Conservation (phyloP, 75 land plant genomes). For the Cupressus sempervirens region DNA sequence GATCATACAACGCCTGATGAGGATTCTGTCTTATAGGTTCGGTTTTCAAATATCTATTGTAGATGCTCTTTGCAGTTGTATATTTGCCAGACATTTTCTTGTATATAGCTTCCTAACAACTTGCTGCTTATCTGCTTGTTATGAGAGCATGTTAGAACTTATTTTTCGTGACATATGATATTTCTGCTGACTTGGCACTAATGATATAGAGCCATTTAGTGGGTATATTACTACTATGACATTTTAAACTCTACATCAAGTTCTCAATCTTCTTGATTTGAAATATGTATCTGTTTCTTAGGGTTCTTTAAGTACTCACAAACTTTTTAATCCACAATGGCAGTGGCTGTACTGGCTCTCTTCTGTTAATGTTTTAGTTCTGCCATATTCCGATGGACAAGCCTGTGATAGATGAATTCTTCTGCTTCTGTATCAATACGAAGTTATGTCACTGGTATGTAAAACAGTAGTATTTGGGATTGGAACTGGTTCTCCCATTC, state of each 20-base stretch:
- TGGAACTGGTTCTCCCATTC: background rate
- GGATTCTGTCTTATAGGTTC: background rate
- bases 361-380: background rate
- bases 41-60: background rate
- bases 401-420: background rate
- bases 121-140: background rate
- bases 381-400: background rate
- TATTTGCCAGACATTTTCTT: background rate
- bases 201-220: background rate
- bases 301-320: background rate
- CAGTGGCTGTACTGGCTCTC: background rate
- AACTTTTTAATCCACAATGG: background rate
- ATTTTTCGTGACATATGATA: background rate
- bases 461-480: background rate
- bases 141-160: background rate
- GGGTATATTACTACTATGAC: background rate
- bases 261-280: background rate
- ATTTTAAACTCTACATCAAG: background rate
- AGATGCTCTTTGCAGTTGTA: background rate
- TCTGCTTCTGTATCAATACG: background rate
- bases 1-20: background rate
- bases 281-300: background rate
- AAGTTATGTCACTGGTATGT: background rate
- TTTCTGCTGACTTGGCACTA: background rate
- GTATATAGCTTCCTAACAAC: background rate